Conservation (phyloP, 257 asterid species). For the Nicotiana otophora region DNA sequence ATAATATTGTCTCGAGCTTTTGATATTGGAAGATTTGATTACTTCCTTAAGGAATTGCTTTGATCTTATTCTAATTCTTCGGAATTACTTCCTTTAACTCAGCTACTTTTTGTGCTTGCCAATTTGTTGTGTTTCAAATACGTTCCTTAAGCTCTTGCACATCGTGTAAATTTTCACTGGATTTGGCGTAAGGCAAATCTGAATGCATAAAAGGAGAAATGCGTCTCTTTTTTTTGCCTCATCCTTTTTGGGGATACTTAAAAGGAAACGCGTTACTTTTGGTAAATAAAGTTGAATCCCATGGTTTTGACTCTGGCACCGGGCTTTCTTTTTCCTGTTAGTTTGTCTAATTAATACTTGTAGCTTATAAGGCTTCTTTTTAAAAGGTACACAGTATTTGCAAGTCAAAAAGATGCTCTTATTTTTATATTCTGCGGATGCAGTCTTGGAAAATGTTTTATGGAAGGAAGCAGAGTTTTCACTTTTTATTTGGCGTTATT, state of each 20-base stretch:
- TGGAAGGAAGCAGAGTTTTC: not conserved
- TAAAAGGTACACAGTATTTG: conserved; percentile 15
- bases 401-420: conserved; percentile 15
- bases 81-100: not conserved
- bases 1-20: not conserved
- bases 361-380: not conserved
- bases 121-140: not conserved
- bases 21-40: not conserved
- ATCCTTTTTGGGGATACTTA: too few relatives aligned
- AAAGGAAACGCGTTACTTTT: too few relatives aligned
- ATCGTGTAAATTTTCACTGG: not conserved
- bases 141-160: not conserved
- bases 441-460: not conserved
- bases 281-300: too few relatives aligned
- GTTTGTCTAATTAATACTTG: not conserved
- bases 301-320: not conserved
- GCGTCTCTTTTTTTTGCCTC: too few relatives aligned
- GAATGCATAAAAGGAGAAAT: too few relatives aligned
- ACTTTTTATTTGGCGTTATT: not conserved
- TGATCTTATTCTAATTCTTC: conserved; percentile 23
- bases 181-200: too few relatives aligned
- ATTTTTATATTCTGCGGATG: not conserved
- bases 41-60: conserved; percentile 11
- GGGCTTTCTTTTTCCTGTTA: not conserved
- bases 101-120: not conserved